phyloP scores from a whole-genome alignment of 2,329 filamentous ascomycete species.

The Neofusicoccum sp. region DNA sequence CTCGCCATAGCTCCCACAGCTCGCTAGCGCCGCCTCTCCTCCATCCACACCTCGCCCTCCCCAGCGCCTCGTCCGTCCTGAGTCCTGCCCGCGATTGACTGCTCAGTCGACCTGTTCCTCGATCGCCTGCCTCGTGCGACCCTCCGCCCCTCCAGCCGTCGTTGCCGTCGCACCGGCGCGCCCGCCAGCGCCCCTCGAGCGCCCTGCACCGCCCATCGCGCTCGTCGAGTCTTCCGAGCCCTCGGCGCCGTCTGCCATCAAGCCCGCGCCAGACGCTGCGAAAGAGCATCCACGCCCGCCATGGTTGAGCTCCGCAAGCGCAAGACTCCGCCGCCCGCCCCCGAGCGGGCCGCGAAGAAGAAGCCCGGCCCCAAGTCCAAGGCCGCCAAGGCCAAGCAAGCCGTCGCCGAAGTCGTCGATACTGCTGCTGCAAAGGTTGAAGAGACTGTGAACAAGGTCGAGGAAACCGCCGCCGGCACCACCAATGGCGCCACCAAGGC shows the following conservation, averaged over 20 bases:
- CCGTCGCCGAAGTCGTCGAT: constrained; percentile 28
- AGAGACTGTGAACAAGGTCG: constrained; percentile 33
- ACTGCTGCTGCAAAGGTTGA: constrained; percentile 24
- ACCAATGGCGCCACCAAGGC: constrained; percentile 33
- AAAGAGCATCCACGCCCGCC: neutral
- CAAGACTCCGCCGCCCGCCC: constrained; percentile 57
- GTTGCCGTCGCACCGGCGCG: neutral
- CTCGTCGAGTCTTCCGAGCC: neutral
- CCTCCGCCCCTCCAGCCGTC: neutral
- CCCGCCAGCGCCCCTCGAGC: neutral
- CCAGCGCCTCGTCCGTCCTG: neutral
- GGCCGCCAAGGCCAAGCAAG: constrained; percentile 32
- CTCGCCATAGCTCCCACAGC: constrained; percentile 14
- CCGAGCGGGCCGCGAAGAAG: constrained; percentile 51
- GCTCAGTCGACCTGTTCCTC: neutral
- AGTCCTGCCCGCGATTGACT: neutral
- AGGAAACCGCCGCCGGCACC: constrained; percentile 33
- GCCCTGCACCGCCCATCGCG: neutral
- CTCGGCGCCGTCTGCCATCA: neutral
- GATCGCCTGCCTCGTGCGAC: constrained; percentile 9
- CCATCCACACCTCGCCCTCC: neutral
- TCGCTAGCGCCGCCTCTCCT: neutral
- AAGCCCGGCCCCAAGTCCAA: constrained; percentile 47
- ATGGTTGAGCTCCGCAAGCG: constrained; percentile 67
- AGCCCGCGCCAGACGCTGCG: neutral